Conservation (phyloP, 2,329 filamentous ascomycete genomes). For the Zymoseptoria passerinii region DNA sequence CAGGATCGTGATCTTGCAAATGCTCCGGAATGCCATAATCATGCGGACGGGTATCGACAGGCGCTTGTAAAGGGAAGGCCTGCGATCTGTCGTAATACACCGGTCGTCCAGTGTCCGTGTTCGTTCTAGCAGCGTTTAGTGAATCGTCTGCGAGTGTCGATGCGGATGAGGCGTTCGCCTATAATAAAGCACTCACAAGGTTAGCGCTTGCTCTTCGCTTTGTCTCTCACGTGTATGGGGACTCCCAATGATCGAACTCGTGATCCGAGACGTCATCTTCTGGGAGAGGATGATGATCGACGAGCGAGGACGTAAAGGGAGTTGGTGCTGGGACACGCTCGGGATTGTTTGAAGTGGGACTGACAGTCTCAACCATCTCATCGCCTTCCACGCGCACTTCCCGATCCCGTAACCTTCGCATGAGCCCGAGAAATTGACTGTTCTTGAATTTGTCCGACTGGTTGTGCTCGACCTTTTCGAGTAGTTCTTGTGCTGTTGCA, state of each 20-base stretch:
- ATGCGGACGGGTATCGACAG: conserved; percentile 20
- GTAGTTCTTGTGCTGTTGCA: conserved; percentile 60
- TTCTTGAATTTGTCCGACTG: conserved; percentile 67
- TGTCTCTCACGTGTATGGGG: conserved; percentile 18
- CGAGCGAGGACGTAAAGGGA: neutral
- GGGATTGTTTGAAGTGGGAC: conserved; percentile 19
- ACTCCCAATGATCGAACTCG: conserved; percentile 29
- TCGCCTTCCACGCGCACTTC: conserved; percentile 67
- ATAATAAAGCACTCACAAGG: conserved; percentile 16
- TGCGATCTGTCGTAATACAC: conserved; percentile 21
- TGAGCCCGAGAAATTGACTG: conserved; percentile 66
- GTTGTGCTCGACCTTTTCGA: conserved; percentile 61
- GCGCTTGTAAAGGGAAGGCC: conserved; percentile 14
- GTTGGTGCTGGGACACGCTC: conserved; percentile 11
- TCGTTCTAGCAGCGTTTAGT: conserved; percentile 21
- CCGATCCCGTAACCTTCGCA: conserved; percentile 64
- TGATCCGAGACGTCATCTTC: conserved; percentile 20
- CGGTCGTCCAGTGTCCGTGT: conserved; percentile 9
- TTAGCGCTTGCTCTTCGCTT: conserved; percentile 17
- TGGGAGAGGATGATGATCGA: conserved; percentile 1
- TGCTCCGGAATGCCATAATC: conserved; percentile 19
- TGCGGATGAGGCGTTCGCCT: conserved; percentile 19
- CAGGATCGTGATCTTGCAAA: conserved; percentile 23
- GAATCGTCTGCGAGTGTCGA: conserved; percentile 17
- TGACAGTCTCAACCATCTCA: conserved; percentile 50